phyloP scores from a whole-genome alignment of 768 basidiomycete species.

The Mycena leptocephala region DNA sequence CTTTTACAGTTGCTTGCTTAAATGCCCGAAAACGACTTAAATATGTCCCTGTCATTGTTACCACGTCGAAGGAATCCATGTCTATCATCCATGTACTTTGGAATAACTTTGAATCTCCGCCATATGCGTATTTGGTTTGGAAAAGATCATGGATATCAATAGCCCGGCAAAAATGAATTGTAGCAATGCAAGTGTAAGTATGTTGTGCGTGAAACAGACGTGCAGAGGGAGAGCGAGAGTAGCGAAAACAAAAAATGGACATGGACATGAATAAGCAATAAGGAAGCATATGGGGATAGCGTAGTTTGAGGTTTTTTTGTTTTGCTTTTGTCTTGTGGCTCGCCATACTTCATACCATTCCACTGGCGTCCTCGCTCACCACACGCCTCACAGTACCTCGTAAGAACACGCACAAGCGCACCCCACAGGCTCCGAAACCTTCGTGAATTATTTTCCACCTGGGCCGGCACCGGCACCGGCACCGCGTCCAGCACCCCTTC shows the following conservation, averaged over 20 bases:
- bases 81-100: not conserved
- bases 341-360: conserved; percentile 16
- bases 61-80: not conserved
- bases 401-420: conserved; percentile 22
- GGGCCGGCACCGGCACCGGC: conserved; percentile 14
- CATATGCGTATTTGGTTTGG: not conserved
- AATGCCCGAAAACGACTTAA: not conserved
- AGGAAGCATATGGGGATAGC: conserved; percentile 8
- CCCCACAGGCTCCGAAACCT: conserved; percentile 11
- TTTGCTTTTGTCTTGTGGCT: conserved; percentile 5
- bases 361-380: not conserved
- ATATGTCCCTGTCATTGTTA: too few species aligned
- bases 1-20: not conserved
- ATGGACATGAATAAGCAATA: conserved; percentile 22
- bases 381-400: conserved; percentile 1
- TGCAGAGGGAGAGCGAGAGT: conserved; percentile 34
- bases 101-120: not conserved
- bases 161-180: conserved; percentile 15
- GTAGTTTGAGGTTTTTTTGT: not conserved
- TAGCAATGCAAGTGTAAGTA: conserved; percentile 33
- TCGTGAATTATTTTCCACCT: conserved; percentile 35
- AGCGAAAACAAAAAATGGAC: conserved; percentile 25
- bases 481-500: conserved; percentile 40
- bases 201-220: conserved; percentile 32
- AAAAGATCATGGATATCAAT: not conserved